Evolutionary conservation across 148 eudicot genomes (phyloP).

Genomic region (Mesembryanthemum crystallinum): DNA sequence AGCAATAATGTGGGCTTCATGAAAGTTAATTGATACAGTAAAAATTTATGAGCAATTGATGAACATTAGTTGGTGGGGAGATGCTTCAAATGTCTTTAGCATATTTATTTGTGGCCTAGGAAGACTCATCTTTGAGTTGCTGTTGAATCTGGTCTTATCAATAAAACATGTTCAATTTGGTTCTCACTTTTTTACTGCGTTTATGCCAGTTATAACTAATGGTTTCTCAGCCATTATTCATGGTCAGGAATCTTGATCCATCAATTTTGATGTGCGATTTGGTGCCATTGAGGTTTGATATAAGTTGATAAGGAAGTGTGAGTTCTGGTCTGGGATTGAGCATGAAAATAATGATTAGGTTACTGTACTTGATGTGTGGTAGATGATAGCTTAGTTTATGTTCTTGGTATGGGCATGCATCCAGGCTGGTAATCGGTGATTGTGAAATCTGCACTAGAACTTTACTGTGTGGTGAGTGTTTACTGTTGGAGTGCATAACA

Average conservation of each 20-base stretch:
- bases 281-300: not conserved
- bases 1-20: no score
- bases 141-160: not conserved
- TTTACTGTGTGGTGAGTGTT: not conserved
- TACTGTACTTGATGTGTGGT: not conserved
- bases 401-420: not conserved
- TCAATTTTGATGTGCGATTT: not conserved
- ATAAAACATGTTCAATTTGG: not conserved
- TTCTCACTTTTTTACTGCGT: not conserved
- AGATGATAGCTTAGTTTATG: not conserved
- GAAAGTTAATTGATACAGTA: not conserved
- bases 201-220: not conserved
- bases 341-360: not conserved
- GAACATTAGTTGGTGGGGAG: not conserved
- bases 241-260: not conserved
- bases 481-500: no score
- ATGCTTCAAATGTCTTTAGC: not conserved
- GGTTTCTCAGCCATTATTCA: not conserved
- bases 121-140: not conserved
- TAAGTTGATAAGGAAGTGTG: not conserved
- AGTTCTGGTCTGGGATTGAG: not conserved
- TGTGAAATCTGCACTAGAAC: not conserved
- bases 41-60: not conserved
- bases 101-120: not conserved
- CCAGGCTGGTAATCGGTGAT: not conserved